These are phyloP conservation scores for Paxillus rubicundulus DNA, from an alignment of 768 basidiomycete species.

Conservation along the genomic window DNA sequence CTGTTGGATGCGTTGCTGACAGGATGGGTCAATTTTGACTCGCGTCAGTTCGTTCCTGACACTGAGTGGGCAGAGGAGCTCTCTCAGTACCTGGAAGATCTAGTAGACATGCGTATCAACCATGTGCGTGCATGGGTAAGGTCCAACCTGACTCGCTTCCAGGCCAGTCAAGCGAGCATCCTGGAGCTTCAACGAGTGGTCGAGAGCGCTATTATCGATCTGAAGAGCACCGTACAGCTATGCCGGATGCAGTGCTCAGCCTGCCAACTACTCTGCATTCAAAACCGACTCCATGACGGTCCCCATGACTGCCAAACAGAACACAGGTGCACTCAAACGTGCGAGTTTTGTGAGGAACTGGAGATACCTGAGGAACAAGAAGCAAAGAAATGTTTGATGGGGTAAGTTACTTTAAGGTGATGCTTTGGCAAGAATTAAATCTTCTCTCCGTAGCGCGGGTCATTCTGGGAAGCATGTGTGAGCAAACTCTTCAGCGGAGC, in stretches of 20 bases:
- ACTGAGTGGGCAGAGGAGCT: conserved; percentile 42
- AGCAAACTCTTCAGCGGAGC: conserved; percentile 18
- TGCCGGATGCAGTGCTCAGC: conserved; percentile 46
- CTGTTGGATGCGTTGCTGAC: conserved; percentile 14
- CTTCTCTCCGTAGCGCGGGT: conserved; percentile 42
- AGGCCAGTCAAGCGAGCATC: conserved; percentile 42
- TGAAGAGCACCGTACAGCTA: conserved; percentile 49
- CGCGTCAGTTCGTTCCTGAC: conserved; percentile 39
- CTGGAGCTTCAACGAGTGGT: conserved; percentile 43
- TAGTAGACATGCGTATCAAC: conserved; percentile 44
- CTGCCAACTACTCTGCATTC: conserved; percentile 52
- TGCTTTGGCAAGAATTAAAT: background rate
- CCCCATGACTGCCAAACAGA: conserved; percentile 49
- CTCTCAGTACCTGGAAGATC: conserved; percentile 36
- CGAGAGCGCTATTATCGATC: conserved; percentile 41
- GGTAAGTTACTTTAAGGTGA: conserved; percentile 34
- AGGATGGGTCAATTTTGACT: conserved; percentile 31
- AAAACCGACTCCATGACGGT: conserved; percentile 43
- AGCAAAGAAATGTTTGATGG: conserved; percentile 40
- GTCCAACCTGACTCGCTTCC: conserved; percentile 49
- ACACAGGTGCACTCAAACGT: conserved; percentile 44
- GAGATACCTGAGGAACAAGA: conserved; percentile 26
- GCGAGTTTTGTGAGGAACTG: conserved; percentile 40
- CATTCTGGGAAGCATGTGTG: conserved; percentile 56
- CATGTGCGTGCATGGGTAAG: conserved; percentile 52